Evolutionary conservation across 805 yeast species (phyloP).

Genomic region (Crinitomyces ghanaensis): DNA sequence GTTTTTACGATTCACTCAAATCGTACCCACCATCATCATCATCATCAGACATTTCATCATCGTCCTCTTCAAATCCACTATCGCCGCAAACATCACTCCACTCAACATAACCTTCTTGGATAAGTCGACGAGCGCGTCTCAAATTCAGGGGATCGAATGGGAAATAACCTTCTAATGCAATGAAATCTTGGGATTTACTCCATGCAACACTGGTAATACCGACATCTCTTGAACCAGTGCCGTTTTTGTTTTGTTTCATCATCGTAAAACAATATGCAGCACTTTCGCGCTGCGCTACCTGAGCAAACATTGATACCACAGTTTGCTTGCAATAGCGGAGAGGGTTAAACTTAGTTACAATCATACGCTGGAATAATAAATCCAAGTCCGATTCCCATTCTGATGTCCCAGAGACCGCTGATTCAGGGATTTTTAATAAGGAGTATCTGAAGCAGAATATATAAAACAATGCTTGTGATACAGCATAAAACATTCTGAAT

Average conservation of each 20-base stretch:
- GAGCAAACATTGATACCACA: constrained; percentile 87
- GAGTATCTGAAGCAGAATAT: constrained; percentile 83
- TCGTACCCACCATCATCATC: constrained; percentile 17
- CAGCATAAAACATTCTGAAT: constrained; percentile 79
- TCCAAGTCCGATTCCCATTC: constrained; percentile 74
- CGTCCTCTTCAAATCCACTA: constrained; percentile 34
- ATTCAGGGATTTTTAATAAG: constrained; percentile 35
- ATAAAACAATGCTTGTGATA: constrained; percentile 80
- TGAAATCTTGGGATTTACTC: constrained; percentile 61
- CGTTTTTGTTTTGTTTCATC: constrained; percentile 79
- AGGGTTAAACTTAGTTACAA: constrained; percentile 85
- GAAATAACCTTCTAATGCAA: constrained; percentile 87
- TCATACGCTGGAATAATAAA: constrained; percentile 74
- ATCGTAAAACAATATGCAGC: constrained; percentile 89
- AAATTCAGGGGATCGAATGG: constrained; percentile 90
- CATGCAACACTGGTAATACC: constrained; percentile 12
- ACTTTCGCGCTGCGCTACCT: constrained; percentile 78
- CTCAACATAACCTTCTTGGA: constrained; percentile 55
- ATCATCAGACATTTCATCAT: constrained; percentile 22
- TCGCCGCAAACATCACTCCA: constrained; percentile 69
- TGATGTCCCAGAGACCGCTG: constrained; percentile 17
- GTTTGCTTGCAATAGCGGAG: constrained; percentile 87
- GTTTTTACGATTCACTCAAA: constrained; percentile 1
- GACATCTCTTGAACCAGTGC: constrained; percentile 22
- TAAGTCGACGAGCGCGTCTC: constrained; percentile 42